Evolutionary conservation across 2,329 filamentous ascomycete genomes (phyloP).

Genomic region (Alternaria panax): DNA sequence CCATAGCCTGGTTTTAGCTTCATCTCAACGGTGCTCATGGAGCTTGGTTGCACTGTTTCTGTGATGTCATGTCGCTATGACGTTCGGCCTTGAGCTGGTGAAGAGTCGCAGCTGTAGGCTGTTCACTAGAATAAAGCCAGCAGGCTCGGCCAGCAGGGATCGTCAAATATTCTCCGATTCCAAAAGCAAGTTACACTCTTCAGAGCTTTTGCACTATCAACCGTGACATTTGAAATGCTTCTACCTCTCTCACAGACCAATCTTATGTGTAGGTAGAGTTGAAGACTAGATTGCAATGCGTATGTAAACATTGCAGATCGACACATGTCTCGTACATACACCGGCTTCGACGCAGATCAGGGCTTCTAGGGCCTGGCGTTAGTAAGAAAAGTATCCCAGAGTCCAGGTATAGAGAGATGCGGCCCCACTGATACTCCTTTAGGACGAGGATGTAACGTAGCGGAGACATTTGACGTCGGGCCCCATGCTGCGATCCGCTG

Average conservation of each 20-base stretch:
- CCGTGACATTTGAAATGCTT: not conserved
- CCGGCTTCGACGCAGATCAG: not conserved
- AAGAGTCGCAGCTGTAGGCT: not conserved
- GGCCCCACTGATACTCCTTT: constrained; percentile 2
- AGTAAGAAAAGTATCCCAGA: not conserved
- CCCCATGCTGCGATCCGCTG: not conserved
- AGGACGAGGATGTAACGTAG: not conserved
- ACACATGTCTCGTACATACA: not conserved
- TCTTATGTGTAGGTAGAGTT: not conserved
- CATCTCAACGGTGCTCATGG: not conserved
- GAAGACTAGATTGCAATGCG: not conserved
- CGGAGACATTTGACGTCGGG: not conserved
- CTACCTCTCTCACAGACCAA: not conserved
- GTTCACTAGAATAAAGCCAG: not conserved
- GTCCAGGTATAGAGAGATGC: not conserved
- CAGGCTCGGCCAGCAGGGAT: not conserved
- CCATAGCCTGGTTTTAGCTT: not conserved
- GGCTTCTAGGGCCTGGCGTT: not conserved
- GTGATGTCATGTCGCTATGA: not conserved
- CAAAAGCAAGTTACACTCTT: not conserved
- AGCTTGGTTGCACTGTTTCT: not conserved
- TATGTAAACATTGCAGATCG: not conserved
- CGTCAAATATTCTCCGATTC: not conserved
- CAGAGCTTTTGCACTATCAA: not conserved
- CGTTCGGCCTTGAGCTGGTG: not conserved